Base-by-base conservation (phyloP, 208 protist genomes). In the Leishmania arabica region DNA sequence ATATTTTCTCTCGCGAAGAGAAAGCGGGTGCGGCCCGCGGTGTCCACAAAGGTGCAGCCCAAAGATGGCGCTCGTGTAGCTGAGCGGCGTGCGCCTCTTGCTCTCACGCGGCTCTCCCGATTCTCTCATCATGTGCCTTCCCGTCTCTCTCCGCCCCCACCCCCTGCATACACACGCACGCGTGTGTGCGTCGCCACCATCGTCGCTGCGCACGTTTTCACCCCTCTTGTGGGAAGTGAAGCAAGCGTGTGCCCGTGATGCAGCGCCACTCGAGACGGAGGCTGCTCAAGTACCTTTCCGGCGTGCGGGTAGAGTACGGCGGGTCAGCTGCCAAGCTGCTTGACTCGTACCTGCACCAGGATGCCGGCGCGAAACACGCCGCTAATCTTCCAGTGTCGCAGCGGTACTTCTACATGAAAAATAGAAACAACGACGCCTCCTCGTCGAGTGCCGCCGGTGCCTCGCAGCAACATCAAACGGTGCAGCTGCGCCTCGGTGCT, bases 341-440 rank as follows among this genome's bases (percentile, higher is more conserved):
- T 19, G 81, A 93, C 56, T 78, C 74, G 27, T 96, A 94, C 76
- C 83, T 91, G 8, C 75, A 84, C n/a, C 81, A 92, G 54, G 78
- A 89, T 74, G 62, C 77, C 19, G 90, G 80, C 17, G 79, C 80
- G 51, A 82, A 77, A 65, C 84, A 89, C 62, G 94, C 90, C 9
- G 86, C 91, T 2, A 96, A 95, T 77, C 66, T 95, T 3, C 94
- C 94, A 6, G 82, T 89, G 11, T 97, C 94, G 1, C 94, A 97
- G 84, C 91, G 89, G 37, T 97, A 92, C 83, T 96, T 95, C 79
- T 96, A 93, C 77, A 77, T 75, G 21, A 85, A 89, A 73, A 62
- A 83, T 42, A 47, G 77, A 24, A 47, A 66, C 77, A 75, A 49
- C 21, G 31, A 51, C 51, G 34, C 58, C 8, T 21, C 77, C 19